phyloP scores from a whole-genome alignment of 306 rosid genomes.

The Ormosia emarginata region DNA sequence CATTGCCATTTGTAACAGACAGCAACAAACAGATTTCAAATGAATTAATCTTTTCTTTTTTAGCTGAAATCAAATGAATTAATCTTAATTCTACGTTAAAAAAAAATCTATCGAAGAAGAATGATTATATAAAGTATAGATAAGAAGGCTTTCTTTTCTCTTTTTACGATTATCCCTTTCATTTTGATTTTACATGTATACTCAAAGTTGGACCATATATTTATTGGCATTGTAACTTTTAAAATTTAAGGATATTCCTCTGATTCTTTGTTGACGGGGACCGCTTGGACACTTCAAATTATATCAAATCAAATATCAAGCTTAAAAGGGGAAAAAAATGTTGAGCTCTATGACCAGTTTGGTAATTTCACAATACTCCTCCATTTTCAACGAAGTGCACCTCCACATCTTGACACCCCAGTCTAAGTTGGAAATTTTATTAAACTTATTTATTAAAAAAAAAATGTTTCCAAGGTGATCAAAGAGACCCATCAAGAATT shows the following conservation, averaged over 20 bases:
- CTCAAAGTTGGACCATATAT: too few species aligned
- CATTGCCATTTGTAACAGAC: too few species aligned
- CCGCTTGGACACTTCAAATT: too few species aligned
- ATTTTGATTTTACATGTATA: not conserved
- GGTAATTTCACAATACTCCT: conserved; percentile 17
- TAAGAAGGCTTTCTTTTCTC: too few species aligned
- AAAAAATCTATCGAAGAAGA: too few species aligned
- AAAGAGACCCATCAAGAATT: conserved; percentile 28
- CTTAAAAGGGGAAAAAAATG: not conserved
- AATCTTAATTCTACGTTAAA: too few species aligned
- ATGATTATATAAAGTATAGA: too few species aligned
- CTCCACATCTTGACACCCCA: conserved; percentile 23
- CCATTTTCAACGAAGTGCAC: conserved; percentile 47
- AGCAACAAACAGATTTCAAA: too few species aligned
- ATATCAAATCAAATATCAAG: too few species aligned
- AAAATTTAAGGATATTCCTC: not conserved
- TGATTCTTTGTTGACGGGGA: not conserved
- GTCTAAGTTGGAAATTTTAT: conserved; percentile 51
- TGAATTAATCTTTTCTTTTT: too few species aligned
- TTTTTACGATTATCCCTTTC: too few species aligned
- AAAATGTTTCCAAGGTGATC: conserved; percentile 40
- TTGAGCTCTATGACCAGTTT: not conserved
- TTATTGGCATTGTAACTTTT: not conserved
- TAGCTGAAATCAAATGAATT: too few species aligned
- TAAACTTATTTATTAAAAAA: not conserved